These are phyloP conservation scores for Psilocybe tampanensis DNA, from an alignment of 768 basidiomycete species.

Conservation along the genomic window DNA sequence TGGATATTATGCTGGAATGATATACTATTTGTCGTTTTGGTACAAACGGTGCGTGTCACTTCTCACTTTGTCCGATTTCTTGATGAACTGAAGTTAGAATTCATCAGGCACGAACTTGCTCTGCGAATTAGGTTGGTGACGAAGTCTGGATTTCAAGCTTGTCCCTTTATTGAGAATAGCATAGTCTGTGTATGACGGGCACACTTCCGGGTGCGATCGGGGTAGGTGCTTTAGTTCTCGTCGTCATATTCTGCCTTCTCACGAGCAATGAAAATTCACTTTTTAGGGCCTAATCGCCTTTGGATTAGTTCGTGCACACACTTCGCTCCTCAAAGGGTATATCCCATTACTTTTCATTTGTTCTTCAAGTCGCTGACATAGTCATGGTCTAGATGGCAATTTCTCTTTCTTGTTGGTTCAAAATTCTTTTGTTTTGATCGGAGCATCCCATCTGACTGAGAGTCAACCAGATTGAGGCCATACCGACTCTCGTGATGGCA, in stretches of 20 bases:
- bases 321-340: conserved; percentile 30
- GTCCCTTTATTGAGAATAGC: neutral
- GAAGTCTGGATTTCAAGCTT: neutral
- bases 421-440: neutral
- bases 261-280: neutral
- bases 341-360: neutral
- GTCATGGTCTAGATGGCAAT: conserved; percentile 49
- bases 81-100: neutral
- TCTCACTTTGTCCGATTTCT: neutral
- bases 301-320: conserved; percentile 54
- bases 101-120: conserved; percentile 47
- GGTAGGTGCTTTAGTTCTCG: conserved; percentile 25
- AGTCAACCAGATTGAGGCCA: conserved; percentile 49
- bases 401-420: conserved; percentile 50
- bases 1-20: conserved; percentile 62
- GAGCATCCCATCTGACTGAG: neutral
- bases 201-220: conserved; percentile 59
- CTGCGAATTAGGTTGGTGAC: conserved; percentile 45
- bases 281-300: conserved; percentile 56
- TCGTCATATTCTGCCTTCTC: neutral
- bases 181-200: conserved; percentile 59
- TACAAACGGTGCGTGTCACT: conserved; percentile 37
- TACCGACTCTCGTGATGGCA: conserved; percentile 58
- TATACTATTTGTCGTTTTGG: conserved; percentile 65
- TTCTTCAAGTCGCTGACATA: neutral